Evolutionary conservation across 164 flowering plant species (phyloP), one percentile per base, ranked within the genome.

Genomic region (Paratinospora sagittata): DNA sequence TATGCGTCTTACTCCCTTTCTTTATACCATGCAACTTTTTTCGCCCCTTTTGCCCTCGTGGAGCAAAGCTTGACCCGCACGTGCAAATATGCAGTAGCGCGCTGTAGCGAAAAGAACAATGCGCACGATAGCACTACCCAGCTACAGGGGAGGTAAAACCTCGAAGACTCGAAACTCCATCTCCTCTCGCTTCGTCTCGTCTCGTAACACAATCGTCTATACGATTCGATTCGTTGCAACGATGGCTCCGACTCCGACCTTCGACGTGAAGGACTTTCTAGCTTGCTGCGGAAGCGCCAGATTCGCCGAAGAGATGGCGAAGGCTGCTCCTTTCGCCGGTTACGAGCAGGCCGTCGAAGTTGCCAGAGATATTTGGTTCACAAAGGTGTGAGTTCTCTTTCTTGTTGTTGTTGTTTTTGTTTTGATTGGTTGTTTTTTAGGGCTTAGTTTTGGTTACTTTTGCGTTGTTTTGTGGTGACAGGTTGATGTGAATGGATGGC

Each of bases 401-500:
- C 21, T 1, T 61, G n/a, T 17, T n/a, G n/a, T 8, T 13, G 67
- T 24, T 52, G 26, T 49, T 65, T 39, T 34, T 34, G 36, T 41
- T 55, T 21, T 58, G 13, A n/a, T n/a, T n/a, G n/a, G n/a, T n/a
- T n/a, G 1, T n/a, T 62, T 52, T 47, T 13, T 19, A n/a, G 6
- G 24, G 39, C 7, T 70, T 62, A 10, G 1, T 39, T n/a, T 70
- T 11, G 66, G 9, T 58, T 27, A 27, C 27, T 23, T 23, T 5
- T n/a, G n/a, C 0, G 63, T 47, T 37, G n/a, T 26, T 14, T 58
- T 60, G 39, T 24, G 16, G 62, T 68, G 21, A n/a, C 62, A 88
- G 95, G 91, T 94, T 66, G 93, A 90, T 79, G 92, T 90, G 37
- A 84, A 79, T 77, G 96, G 92, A 21, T 94, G 93, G 95, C 84